phyloP scores from a whole-genome alignment of 305 asterid genomes.

The Andrographis paniculata region DNA sequence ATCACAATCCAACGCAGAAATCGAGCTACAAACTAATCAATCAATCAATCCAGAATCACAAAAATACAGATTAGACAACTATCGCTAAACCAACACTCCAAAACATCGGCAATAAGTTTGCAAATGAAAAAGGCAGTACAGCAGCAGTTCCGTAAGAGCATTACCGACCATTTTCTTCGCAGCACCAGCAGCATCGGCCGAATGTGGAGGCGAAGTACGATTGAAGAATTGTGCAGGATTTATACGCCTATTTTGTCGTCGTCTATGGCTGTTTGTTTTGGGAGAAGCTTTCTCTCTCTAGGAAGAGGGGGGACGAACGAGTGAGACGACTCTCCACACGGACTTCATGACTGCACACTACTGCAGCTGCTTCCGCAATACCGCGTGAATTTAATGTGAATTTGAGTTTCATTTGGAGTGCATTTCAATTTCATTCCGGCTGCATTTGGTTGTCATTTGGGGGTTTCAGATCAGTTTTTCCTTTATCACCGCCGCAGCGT shows the following conservation, averaged over 20 bases:
- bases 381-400: constrained; percentile 69
- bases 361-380: constrained; percentile 27
- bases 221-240: not conserved
- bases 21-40: constrained; percentile 16
- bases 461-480: constrained; percentile 17
- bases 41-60: constrained; percentile 13
- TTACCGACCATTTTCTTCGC: not conserved
- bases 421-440: constrained; percentile 65
- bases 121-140: not conserved
- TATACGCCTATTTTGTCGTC: too few species aligned
- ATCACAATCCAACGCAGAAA: constrained; percentile 8
- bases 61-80: not conserved
- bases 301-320: constrained; percentile 18
- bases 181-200: not conserved
- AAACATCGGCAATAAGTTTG: constrained; percentile 4
- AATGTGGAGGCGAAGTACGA: not conserved
- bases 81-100: not conserved
- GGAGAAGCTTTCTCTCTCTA: constrained; percentile 14
- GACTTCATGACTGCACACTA: constrained; percentile 44
- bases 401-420: constrained; percentile 44
- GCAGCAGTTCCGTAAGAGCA: too few species aligned
- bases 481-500: constrained; percentile 73
- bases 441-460: constrained; percentile 24
- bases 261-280: too few species aligned
- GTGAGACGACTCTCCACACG: constrained; percentile 29